Conservation (phyloP, 2,329 filamentous ascomycete species). For the Proliferodiscus dingleyae region DNA sequence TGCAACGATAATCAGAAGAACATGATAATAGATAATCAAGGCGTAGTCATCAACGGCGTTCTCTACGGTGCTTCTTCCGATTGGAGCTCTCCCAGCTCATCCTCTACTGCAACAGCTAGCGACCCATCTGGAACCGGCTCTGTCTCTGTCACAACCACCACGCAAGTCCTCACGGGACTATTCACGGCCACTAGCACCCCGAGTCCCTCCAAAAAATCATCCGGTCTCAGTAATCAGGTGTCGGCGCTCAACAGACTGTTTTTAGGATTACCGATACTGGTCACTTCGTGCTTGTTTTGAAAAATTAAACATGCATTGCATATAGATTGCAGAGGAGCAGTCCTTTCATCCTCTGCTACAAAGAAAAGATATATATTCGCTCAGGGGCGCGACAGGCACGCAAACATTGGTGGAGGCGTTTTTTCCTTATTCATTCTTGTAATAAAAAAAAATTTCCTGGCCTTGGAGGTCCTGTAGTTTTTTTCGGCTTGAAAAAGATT, state of each 20-base stretch:
- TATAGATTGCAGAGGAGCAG: background rate
- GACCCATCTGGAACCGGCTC: constrained; percentile 9
- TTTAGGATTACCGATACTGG: background rate
- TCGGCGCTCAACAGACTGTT: background rate
- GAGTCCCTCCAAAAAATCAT: constrained; percentile 22
- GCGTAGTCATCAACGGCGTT: constrained; percentile 56
- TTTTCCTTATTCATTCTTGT: no score
- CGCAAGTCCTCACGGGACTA: constrained; percentile 29
- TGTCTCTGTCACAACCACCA: constrained; percentile 26
- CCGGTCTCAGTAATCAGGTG: constrained; percentile 2
- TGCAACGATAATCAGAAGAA: constrained; percentile 48
- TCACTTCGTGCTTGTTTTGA: background rate
- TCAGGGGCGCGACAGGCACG: no score
- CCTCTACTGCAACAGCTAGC: constrained; percentile 11
- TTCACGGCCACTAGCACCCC: constrained; percentile 31
- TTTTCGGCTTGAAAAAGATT: no score
- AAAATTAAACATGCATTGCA: background rate
- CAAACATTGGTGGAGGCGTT: background rate
- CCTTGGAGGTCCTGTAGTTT: no score
- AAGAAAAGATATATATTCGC: no score
- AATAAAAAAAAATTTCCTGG: background rate
- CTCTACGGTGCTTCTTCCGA: constrained; percentile 41
- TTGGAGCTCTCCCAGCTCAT: constrained; percentile 31
- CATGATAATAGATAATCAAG: constrained; percentile 44
- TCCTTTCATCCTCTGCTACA: background rate